Base-by-base conservation (phyloP, 371 early-diverging fungal genomes). In the Catenaria anguillulae region DNA sequence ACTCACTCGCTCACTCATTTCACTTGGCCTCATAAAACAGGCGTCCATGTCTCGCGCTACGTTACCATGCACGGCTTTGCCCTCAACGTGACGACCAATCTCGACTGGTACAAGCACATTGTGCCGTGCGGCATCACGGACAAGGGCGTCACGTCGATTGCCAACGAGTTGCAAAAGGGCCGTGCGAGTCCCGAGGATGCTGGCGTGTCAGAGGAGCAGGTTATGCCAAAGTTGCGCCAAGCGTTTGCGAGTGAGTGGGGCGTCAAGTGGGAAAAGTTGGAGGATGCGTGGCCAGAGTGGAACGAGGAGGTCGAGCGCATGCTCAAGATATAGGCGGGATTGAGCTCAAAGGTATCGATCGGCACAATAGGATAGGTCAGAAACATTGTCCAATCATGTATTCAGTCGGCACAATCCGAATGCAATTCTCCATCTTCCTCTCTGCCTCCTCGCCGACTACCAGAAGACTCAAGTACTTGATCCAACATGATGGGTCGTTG, bases 21-120 rank as follows among this genome's bases (percentile, higher is more conserved):
- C n/a, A n/a, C n/a, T n/a, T n/a, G n/a, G n/a, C n/a, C n/a, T n/a
- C n/a, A n/a, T 15, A 13, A 52, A 3, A 24, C 74, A 82, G 92
- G 95, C 33, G 84, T 93, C n/a, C 92, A 92, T 61, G 78, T 93
- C 4, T 84, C 84, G 60, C 76, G 85, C 5, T 89, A 89, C 68
- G 84, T 95, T n/a, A 92, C 93, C 21, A 83, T 81, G 15, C 96
- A 96, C 71, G 97, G 97, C 4, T 78, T 95, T 60, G 93, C 96
- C 0, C 75, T 97, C 37, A 97, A 97, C 67, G 91, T 92, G 70
- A 78, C 85, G 65, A 92, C 93, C 70, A 5, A 5, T 5, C 72
- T 97, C 50, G 52, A 46, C 12, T 93, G 88, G 85, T 97, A 87
- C 67, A 68, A 84, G 15, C 79, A 90, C 59, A 93, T 97, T 64